Evolutionary conservation across 257 asterid genomes (phyloP).

Genomic region (Capsicum rhomboideum): DNA sequence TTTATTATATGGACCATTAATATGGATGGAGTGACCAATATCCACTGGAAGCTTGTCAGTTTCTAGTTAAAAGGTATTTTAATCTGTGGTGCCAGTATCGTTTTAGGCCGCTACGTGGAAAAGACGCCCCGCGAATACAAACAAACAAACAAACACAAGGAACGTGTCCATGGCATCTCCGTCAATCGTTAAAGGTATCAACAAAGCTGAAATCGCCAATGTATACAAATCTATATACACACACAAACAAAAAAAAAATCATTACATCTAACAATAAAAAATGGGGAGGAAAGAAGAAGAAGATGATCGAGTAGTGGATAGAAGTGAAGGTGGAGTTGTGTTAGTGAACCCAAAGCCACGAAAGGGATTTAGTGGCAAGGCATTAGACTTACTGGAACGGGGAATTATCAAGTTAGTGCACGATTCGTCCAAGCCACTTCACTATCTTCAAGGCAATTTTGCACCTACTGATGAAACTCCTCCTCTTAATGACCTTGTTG

Average conservation of each 20-base stretch:
- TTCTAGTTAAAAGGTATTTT: too few relatives aligned
- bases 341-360: slow-evolving; percentile 68
- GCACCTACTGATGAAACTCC: slow-evolving; percentile 82
- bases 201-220: neutral
- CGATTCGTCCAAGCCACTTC: slow-evolving; percentile 54
- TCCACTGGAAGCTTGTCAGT: too few relatives aligned
- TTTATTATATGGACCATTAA: too few relatives aligned
- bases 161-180: neutral
- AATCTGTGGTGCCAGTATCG: too few relatives aligned
- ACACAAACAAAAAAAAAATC: neutral
- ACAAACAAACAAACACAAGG: neutral
- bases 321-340: slow-evolving; percentile 33
- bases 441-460: slow-evolving; percentile 71
- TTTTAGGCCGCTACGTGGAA: too few relatives aligned
- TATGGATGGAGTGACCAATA: too few relatives aligned
- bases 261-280: neutral
- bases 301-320: slow-evolving; percentile 31
- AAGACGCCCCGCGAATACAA: neutral
- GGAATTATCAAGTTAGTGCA: slow-evolving; percentile 63
- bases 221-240: neutral
- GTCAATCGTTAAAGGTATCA: neutral
- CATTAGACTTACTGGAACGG: slow-evolving; percentile 69
- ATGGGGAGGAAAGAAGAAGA: slow-evolving; percentile 29
- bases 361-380: slow-evolving; percentile 54
- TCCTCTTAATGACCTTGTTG: slow-evolving; percentile 58